phyloP scores from a whole-genome alignment of 768 basidiomycete species.

The Boletus bicolor region DNA sequence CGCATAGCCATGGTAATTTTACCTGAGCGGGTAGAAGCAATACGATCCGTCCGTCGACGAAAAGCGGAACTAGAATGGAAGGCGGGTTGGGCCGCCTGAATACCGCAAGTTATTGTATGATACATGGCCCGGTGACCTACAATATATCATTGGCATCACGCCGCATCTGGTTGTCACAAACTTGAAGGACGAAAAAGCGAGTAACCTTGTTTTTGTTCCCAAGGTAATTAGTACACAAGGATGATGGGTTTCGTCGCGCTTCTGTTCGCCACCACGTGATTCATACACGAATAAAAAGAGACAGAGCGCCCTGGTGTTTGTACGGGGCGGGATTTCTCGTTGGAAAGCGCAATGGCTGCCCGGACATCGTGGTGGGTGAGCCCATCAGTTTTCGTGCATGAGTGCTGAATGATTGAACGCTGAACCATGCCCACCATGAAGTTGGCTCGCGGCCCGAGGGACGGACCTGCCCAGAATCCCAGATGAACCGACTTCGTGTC shows the following conservation, averaged over 20 bases:
- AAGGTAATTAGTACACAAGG: background rate
- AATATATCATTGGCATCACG: background rate
- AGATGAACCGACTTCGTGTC: background rate
- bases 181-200: background rate
- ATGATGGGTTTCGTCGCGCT: background rate
- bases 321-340: too few species aligned
- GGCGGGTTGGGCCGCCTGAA: constrained; percentile 6
- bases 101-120: background rate
- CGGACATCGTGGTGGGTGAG: background rate
- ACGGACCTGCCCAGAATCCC: background rate
- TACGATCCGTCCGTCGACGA: constrained; percentile 11
- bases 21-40: background rate
- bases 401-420: background rate
- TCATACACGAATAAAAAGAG: background rate
- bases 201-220: background rate
- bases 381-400: background rate
- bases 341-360: too few species aligned
- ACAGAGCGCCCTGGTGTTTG: background rate
- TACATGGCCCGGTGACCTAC: background rate
- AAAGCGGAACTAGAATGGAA: constrained; percentile 8
- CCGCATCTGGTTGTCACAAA: background rate
- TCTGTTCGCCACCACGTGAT: constrained; percentile 2
- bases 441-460: background rate
- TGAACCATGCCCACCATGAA: background rate
- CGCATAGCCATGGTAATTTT: background rate